phyloP scores from a whole-genome alignment of 2,329 filamentous ascomycete genomes.

The Fusarium guadeloupense region DNA sequence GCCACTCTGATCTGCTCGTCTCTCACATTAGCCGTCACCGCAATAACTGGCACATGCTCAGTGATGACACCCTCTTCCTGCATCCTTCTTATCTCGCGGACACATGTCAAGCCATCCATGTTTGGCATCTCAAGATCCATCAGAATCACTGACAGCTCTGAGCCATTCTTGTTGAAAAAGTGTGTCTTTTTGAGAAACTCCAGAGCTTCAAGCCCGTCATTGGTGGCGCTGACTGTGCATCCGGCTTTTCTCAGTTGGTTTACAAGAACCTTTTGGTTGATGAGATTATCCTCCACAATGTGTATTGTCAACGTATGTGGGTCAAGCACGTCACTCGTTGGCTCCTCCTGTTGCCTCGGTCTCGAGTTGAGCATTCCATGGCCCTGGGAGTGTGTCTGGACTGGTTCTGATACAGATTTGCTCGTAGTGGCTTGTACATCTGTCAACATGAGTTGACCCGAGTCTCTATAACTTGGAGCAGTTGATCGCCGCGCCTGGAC shows the following conservation, averaged over 20 bases:
- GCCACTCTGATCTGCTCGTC: conserved; percentile 57
- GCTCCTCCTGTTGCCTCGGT: background rate
- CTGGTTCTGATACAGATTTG: background rate
- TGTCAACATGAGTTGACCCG: background rate
- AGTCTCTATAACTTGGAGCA: conserved; percentile 26
- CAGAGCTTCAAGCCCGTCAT: conserved; percentile 69
- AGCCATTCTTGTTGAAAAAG: conserved; percentile 39
- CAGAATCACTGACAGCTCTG: conserved; percentile 51
- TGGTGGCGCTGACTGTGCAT: conserved; percentile 66
- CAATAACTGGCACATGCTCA: conserved; percentile 55
- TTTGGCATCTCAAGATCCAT: conserved; percentile 62
- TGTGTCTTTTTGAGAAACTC: conserved; percentile 49
- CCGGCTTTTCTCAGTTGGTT: conserved; percentile 69
- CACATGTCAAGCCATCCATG: conserved; percentile 58
- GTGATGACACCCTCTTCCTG: conserved; percentile 46
- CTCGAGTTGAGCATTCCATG: background rate
- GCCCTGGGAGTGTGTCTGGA: background rate
- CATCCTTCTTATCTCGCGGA: conserved; percentile 52
- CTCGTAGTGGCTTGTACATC: background rate
- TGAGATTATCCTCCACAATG: conserved; percentile 73
- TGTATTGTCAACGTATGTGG: conserved; percentile 60
- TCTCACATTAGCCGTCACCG: conserved; percentile 58
- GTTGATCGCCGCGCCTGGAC: conserved; percentile 62
- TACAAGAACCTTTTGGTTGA: conserved; percentile 74
- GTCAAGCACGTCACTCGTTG: background rate